Evolutionary conservation across 2,329 filamentous ascomycete genomes (phyloP).

Genomic region (Malbranchea zuffiana): DNA sequence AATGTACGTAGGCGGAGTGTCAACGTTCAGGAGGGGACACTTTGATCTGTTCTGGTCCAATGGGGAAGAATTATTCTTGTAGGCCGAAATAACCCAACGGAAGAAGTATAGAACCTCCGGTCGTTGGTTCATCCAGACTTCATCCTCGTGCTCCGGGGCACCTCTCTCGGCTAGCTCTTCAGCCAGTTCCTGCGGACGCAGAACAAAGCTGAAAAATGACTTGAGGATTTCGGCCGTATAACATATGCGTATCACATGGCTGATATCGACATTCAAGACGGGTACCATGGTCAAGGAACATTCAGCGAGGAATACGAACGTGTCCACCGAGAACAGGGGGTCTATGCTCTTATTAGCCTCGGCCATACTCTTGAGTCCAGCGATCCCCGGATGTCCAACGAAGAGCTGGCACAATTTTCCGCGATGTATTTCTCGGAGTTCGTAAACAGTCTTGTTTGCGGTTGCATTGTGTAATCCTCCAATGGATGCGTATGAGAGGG

Average conservation of each 20-base stretch:
- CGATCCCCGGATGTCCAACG: conserved; percentile 41
- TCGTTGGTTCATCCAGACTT: conserved; percentile 6
- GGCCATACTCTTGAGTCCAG: conserved; percentile 24
- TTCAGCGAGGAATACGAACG: conserved; percentile 60
- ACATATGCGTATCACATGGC: conserved; percentile 71
- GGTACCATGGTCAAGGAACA: conserved; percentile 60
- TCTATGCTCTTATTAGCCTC: conserved; percentile 29
- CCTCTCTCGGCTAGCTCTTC: conserved; percentile 21
- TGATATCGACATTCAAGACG: conserved; percentile 59
- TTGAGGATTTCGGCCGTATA: conserved; percentile 88
- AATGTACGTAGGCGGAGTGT: conserved; percentile 18
- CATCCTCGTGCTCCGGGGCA: conserved; percentile 8
- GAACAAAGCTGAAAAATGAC: conserved; percentile 50
- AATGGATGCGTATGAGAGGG: conserved; percentile 70
- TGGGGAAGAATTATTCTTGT: conserved; percentile 5
- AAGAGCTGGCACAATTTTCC: conserved; percentile 69
- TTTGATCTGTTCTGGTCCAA: conserved; percentile 2
- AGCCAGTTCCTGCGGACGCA: conserved; percentile 29
- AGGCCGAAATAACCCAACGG: conserved; percentile 25
- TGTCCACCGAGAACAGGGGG: conserved; percentile 30
- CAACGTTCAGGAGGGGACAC: conserved; percentile 17
- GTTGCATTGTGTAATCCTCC: conserved; percentile 54
- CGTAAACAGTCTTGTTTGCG: conserved; percentile 51
- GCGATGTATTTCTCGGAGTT: conserved; percentile 58
- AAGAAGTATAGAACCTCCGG: conserved; percentile 31